phyloP scores from a whole-genome alignment of 2,329 filamentous ascomycete species.

The Penicillium sp. region DNA sequence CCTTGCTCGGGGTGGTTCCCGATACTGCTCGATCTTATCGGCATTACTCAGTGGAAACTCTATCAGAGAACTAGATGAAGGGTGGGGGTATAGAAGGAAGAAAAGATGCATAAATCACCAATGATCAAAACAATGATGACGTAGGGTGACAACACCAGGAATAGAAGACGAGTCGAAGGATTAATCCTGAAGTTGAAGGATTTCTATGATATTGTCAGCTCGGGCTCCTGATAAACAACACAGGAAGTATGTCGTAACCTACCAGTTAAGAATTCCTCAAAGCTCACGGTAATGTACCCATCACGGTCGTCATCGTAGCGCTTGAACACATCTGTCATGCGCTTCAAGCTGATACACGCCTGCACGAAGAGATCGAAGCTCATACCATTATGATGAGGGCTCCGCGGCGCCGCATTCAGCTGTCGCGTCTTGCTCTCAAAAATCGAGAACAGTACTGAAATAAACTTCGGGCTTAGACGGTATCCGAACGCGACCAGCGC shows the following conservation, averaged over 20 bases:
- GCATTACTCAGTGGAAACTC: not conserved
- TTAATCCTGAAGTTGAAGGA: slow-evolving; percentile 39
- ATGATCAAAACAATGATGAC: not conserved
- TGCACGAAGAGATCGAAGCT: slow-evolving; percentile 97
- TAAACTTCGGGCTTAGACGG: slow-evolving; percentile 78
- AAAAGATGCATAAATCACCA: not conserved
- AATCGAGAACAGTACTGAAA: slow-evolving; percentile 79
- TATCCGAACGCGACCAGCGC: slow-evolving; percentile 93
- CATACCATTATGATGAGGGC: slow-evolving; percentile 58
- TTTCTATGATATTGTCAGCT: slow-evolving; percentile 20
- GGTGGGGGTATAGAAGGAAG: not conserved
- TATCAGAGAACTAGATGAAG: not conserved
- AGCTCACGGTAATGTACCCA: slow-evolving; percentile 82
- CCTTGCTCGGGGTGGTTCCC: not conserved
- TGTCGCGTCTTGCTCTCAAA: slow-evolving; percentile 66
- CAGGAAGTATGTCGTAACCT: slow-evolving; percentile 19
- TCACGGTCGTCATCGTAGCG: slow-evolving; percentile 97
- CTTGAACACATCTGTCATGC: slow-evolving; percentile 99
- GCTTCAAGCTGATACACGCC: slow-evolving; percentile 92
- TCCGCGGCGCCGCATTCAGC: slow-evolving; percentile 37
- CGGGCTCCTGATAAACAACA: not conserved
- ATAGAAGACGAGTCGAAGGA: not conserved
- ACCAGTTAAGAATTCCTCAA: slow-evolving; percentile 76
- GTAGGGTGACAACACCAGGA: not conserved
- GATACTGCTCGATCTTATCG: not conserved